phyloP scores from a whole-genome alignment of 768 basidiomycete genomes.

The Megacollybia marginata region DNA sequence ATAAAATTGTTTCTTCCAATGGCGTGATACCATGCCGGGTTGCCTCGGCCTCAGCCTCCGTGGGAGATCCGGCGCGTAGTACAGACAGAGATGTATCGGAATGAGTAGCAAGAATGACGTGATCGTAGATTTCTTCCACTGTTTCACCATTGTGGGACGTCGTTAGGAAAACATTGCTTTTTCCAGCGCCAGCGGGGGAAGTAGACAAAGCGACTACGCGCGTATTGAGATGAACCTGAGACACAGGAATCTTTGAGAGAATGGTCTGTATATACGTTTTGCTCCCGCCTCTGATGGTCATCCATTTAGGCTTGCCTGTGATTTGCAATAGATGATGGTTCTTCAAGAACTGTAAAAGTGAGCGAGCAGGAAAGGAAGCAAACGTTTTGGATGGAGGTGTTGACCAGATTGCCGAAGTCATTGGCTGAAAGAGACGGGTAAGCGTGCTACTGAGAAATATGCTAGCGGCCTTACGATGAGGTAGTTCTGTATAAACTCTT shows the following conservation, averaged over 20 bases:
- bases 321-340: constrained; percentile 73
- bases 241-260: constrained; percentile 41
- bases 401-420: constrained; percentile 79
- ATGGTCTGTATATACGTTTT: constrained; percentile 63
- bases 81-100: constrained; percentile 55
- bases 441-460: no score
- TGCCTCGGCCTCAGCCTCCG: no score
- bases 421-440: constrained; percentile 26
- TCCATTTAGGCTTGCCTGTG: constrained; percentile 62
- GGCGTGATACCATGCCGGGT: constrained; percentile 33
- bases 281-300: constrained; percentile 68
- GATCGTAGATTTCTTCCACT: constrained; percentile 44
- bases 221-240: constrained; percentile 52
- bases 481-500: constrained; percentile 66
- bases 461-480: constrained; percentile 29
- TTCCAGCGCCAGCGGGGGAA: constrained; percentile 4
- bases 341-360: constrained; percentile 64
- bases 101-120: constrained; percentile 69
- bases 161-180: constrained; percentile 32
- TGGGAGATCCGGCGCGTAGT: constrained; percentile 31
- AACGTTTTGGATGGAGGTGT: constrained; percentile 66
- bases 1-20: constrained; percentile 49
- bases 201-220: constrained; percentile 39
- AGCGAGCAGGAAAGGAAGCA: constrained; percentile 63
- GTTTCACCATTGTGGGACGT: constrained; percentile 31